Percentiles rank a stretch among this genome's conserved stretches.
These are phyloP conservation scores for Tylopilus intermedius DNA, from an alignment of 768 basidiomycete species.

Conservation along the genomic window DNA sequence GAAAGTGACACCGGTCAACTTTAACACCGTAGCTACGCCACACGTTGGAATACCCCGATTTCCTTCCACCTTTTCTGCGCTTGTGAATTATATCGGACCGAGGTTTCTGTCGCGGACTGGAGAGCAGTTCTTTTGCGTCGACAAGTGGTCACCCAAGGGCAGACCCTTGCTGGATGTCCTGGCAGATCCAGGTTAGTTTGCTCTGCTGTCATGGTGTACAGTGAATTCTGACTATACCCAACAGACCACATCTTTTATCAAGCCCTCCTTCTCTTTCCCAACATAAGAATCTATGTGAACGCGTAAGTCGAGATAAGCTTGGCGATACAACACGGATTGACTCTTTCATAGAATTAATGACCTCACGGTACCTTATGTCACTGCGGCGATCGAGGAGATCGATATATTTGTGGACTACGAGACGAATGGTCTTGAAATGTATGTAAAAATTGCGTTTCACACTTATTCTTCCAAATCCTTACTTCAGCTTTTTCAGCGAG, in stretches of 20 bases:
- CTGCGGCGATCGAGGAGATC: conserved; percentile 62
- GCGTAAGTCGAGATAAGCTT: conserved; percentile 40
- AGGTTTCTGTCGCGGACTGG: conserved; percentile 74
- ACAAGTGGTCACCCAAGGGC: conserved; percentile 67
- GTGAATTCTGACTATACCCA: not conserved
- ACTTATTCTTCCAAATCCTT: not conserved
- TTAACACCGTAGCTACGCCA: conserved; percentile 80
- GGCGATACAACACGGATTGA: not conserved
- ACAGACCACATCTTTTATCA: conserved; percentile 73
- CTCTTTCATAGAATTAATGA: conserved; percentile 54
- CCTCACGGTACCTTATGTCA: conserved; percentile 76
- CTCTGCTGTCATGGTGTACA: not conserved
- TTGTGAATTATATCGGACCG: conserved; percentile 56
- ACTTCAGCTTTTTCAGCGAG: conserved; percentile 35
- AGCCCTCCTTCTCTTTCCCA: conserved; percentile 59
- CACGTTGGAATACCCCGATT: conserved; percentile 72
- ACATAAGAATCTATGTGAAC: conserved; percentile 78
- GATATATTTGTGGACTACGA: conserved; percentile 61
- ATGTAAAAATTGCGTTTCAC: conserved; percentile 17
- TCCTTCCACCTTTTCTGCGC: conserved; percentile 50
- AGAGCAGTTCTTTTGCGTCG: conserved; percentile 68
- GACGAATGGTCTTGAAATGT: conserved; percentile 61
- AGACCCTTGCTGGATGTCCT: conserved; percentile 68
- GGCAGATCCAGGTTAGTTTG: conserved; percentile 63
- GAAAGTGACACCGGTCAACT: conserved; percentile 67